Base-by-base conservation (phyloP, 805 yeast genomes). In the Osmozyma mogii region DNA sequence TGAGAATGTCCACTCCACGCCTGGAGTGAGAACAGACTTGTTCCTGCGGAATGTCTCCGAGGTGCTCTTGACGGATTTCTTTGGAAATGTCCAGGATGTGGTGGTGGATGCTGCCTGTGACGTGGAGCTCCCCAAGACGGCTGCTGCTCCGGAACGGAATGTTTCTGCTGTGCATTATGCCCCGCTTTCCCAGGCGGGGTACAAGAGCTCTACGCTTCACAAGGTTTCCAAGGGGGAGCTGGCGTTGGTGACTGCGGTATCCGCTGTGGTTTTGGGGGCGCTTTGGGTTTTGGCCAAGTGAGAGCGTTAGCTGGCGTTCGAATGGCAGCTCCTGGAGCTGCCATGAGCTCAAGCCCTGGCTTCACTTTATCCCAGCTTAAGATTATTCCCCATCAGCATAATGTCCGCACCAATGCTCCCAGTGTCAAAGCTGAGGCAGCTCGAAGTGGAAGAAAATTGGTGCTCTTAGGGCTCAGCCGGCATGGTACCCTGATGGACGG, bases 1-100 rank as follows among this genome's bases (percentile, higher is more conserved):
- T 44, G 94, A 75, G 35, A 77, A 81, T 40, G 82, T 92, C 17
- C 96, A 85, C 50, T 85, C 96, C 2, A 78, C 83, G 45, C 89
- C 95, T 1, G 99, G 99, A n/a, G 77, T 92, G 22, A 69, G 94
- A 40, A 74, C 85, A 0, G 96, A 88, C 50, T 57, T 84, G 35
- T 84, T 75, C 55, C 53, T 69, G 25, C 69, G 94, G 45, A 72
- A 81, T 38, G 61, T 77, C 26, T 58, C 68, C 3, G 73, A 81
- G 24, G 94, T 87, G 4, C 58, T 75, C 31, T 70, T 92, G 40
- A 88, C 97, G 0, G 97, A 92, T 50, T 92, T 92, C 52, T 88
- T 92, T 45, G 98, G 96, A 2, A 85, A 85, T 43, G 82, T 87
- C 13, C 96, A 87, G 53, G 75, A 78, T 32, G 82, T 83, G 2